Base-by-base conservation (phyloP, 2,329 filamentous ascomycete species). In the Aspergillus alliaceus region DNA sequence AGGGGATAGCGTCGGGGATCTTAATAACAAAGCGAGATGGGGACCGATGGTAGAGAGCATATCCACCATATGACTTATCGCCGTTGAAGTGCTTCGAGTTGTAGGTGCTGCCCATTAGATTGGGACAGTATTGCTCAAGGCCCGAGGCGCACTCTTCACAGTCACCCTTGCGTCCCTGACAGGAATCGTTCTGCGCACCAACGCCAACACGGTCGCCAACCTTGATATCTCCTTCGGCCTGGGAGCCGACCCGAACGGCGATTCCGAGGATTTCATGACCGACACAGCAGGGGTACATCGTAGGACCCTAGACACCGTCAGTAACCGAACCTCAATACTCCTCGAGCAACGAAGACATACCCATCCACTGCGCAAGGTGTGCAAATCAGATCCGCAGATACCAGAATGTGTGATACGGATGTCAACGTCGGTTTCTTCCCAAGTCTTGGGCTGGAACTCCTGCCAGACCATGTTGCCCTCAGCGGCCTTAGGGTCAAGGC, bases 11-110 rank as follows among this genome's bases (percentile, higher is more conserved):
- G 14, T 60, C 57, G 31, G 61, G 61, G 34, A 64, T 79, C 2
- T 84, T 83, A 61, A 85, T 70, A 0, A 81, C 80, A 63, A 90
- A 92, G 66, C 82, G 80, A 8, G 75, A 77, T 2, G 80, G 79
- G 1, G 78, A 79, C 11, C 86, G 79, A 64, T 81, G 79, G 66
- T 86, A 82, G 42, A 81, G 72, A 3, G 82, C 79, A 61, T 86
- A 86, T n/a, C 86, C 90, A 12, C 90, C 90, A 64, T 89, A 88
- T 1, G 84, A 83, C 70, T 83, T 86, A 59, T 66, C 82, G 4
- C 86, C 86, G 63, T 86, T 79, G 57, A 65, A 2, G 51, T 65
- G 69, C 12, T 56, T 59, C 7, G 66, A 61, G 46, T 70, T 68
- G 53, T 73, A 73, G 5, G 71, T 73, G 25, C 64, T 64, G 7